These are phyloP conservation scores for Pochonia chlamydosporia DNA, from an alignment of 2,329 filamentous ascomycete species.

Conservation along the genomic window DNA sequence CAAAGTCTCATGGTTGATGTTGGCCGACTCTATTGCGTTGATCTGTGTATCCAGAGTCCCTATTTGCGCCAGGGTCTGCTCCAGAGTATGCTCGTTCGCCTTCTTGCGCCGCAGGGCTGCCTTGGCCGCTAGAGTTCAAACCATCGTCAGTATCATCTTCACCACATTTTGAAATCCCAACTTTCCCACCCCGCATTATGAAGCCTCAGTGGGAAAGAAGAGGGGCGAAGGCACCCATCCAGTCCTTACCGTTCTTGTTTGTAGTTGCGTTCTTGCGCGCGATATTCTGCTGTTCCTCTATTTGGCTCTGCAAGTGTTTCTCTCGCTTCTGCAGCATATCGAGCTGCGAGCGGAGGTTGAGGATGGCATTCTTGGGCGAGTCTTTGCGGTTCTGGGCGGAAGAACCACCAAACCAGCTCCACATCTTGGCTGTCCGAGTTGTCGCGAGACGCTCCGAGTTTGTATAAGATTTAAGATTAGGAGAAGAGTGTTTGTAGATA, in stretches of 20 bases:
- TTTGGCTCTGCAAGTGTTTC: constrained; percentile 83
- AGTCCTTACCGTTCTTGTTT: constrained; percentile 79
- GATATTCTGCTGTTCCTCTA: constrained; percentile 84
- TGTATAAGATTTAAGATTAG: no score
- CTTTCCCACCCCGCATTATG: constrained; percentile 7
- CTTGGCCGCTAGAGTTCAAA: constrained; percentile 64
- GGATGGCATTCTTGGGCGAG: constrained; percentile 92
- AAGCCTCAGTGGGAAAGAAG: neutral
- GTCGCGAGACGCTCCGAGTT: neutral
- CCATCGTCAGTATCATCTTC: constrained; percentile 15
- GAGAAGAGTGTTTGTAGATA: neutral
- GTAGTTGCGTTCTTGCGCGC: constrained; percentile 79
- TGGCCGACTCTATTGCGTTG: constrained; percentile 93
- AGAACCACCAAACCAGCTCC: constrained; percentile 89
- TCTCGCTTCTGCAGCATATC: constrained; percentile 98
- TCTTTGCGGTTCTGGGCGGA: constrained; percentile 84
- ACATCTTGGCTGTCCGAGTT: constrained; percentile 42
- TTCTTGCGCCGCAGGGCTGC: constrained; percentile 91
- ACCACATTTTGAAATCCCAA: constrained; percentile 12
- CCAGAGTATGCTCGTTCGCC: constrained; percentile 81
- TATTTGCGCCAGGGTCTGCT: constrained; percentile 87
- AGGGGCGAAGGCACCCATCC: neutral
- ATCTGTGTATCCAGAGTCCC: constrained; percentile 91
- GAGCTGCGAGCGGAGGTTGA: constrained; percentile 78
- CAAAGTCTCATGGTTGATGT: constrained; percentile 96